Percentiles rank a stretch among this genome's conserved stretches.
These are phyloP conservation scores for Pseudogymnoascus sp. DNA, from an alignment of 2,329 filamentous ascomycete genomes.

Conservation along the genomic window DNA sequence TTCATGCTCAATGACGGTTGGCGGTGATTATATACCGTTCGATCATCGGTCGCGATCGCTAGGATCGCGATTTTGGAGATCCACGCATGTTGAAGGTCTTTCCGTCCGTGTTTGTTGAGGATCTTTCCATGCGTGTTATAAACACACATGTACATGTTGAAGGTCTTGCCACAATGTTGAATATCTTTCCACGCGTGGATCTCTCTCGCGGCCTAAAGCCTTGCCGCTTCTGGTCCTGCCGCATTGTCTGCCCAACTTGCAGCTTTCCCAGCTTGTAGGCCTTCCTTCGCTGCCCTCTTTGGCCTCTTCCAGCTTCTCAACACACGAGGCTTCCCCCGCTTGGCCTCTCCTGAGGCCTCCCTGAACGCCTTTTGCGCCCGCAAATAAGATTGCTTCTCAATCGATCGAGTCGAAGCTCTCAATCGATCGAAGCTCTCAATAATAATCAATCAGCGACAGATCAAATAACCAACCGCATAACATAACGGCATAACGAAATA, in stretches of 20 bases:
- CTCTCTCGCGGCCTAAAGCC: background rate
- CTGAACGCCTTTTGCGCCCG: background rate
- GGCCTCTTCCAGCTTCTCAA: background rate
- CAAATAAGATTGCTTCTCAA: background rate
- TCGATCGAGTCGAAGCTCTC: background rate
- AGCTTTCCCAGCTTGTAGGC: background rate
- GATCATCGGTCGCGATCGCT: background rate
- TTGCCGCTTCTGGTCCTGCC: background rate
- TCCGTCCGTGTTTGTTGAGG: background rate
- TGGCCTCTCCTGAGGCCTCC: background rate
- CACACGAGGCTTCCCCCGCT: background rate
- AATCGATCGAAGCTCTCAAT: too few relatives aligned
- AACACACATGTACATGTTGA: background rate
- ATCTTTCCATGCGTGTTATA: background rate
- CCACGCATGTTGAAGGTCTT: background rate
- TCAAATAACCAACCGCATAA: background rate
- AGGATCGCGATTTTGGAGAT: background rate
- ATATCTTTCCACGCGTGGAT: background rate
- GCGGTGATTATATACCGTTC: background rate
- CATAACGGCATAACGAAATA: background rate
- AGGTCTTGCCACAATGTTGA: background rate
- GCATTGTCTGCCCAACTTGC: background rate
- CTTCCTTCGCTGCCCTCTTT: background rate
- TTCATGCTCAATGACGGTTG: background rate
- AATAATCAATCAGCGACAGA: background rate